phyloP scores from a whole-genome alignment of 1,284 basidiomycete species.

The Cerrena zonata region DNA sequence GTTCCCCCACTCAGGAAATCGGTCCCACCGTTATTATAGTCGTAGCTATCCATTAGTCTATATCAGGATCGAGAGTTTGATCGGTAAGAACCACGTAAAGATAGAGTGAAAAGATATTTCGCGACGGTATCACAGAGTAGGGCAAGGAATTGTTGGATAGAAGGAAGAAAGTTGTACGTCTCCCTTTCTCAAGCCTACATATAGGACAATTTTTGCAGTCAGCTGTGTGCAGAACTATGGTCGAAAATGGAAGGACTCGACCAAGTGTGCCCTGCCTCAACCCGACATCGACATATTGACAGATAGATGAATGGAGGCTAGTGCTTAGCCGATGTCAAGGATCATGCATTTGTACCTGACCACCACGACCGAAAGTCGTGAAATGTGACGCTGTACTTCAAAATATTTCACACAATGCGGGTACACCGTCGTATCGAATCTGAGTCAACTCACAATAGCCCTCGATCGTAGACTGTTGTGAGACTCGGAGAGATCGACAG shows the following conservation, averaged over 20 bases:
- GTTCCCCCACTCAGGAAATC: too few species aligned
- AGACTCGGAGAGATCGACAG: too few species aligned
- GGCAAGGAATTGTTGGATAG: neutral
- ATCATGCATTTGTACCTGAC: too few species aligned
- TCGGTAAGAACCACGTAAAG: neutral
- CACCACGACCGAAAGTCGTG: too few species aligned
- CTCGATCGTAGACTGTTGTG: too few species aligned
- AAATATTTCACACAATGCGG: too few species aligned
- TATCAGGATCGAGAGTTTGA: neutral
- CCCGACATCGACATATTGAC: neutral
- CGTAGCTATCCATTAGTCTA: neutral
- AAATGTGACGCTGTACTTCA: too few species aligned
- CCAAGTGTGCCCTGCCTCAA: neutral
- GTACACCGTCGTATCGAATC: too few species aligned
- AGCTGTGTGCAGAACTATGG: neutral
- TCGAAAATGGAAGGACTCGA: neutral
- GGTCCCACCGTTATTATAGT: neutral
- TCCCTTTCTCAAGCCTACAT: neutral
- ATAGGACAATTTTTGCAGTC: neutral
- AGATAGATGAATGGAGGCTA: neutral
- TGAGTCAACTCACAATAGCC: too few species aligned
- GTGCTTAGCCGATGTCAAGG: neutral
- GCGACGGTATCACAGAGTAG: neutral
- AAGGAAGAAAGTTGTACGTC: neutral
- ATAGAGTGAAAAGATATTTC: neutral